Conservation (phyloP, 345 rosid genomes). For the Eucalyptus decipiens region DNA sequence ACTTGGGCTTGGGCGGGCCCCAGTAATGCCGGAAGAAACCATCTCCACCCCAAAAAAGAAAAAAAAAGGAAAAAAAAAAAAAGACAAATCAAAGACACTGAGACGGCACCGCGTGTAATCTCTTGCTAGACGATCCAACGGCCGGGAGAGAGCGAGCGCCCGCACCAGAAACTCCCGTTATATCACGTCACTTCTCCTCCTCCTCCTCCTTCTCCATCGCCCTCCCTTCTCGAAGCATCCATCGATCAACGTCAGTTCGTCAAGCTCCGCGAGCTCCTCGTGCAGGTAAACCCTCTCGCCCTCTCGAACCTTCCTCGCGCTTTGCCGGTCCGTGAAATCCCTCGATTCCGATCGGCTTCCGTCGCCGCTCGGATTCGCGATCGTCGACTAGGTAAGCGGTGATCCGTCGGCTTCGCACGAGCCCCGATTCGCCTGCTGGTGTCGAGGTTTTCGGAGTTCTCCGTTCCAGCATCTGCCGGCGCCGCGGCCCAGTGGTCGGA, state of each 20-base stretch:
- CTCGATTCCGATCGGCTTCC: background rate
- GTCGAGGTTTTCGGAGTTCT: background rate
- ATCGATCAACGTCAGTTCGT: background rate
- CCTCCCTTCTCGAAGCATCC: background rate
- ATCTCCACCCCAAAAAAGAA: background rate
- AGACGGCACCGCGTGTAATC: background rate
- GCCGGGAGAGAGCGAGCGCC: background rate
- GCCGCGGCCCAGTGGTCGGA: background rate
- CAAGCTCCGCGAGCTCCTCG: background rate
- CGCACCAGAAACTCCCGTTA: background rate
- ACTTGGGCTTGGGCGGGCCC: background rate
- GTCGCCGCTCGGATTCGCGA: background rate
- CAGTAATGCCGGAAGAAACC: background rate
- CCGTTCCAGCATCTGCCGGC: background rate
- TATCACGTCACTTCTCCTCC: background rate
- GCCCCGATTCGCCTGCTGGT: background rate
- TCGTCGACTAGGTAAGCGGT: background rate
- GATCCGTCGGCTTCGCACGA: background rate
- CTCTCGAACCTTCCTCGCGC: background rate
- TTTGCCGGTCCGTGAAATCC: too few species aligned
- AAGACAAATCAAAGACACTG: background rate
- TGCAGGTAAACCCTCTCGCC: background rate
- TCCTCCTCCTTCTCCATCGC: accelerated
- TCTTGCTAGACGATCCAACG: background rate
- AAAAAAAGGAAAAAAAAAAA: background rate